phyloP scores from a whole-genome alignment of 2,329 filamentous ascomycete species.

The Penicillium sp. region DNA sequence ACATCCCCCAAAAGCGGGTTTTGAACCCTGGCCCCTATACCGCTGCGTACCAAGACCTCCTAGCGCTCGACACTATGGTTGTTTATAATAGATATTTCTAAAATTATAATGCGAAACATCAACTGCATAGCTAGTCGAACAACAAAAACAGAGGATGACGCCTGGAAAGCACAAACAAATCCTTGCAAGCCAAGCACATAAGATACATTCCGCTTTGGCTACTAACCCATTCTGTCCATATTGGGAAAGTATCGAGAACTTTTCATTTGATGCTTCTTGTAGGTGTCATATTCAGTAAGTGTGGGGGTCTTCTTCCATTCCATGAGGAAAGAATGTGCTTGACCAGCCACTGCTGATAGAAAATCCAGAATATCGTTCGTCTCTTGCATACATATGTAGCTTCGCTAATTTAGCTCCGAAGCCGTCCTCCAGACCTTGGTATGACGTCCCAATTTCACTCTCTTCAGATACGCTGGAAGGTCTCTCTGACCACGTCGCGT shows the following conservation, averaged over 20 bases:
- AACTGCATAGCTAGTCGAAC: background rate
- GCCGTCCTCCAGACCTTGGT: background rate
- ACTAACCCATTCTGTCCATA: background rate
- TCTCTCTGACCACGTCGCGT: background rate
- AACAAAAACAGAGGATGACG: background rate
- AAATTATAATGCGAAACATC: background rate
- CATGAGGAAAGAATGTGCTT: slow-evolving; percentile 9
- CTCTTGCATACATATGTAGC: background rate
- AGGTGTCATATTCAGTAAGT: background rate
- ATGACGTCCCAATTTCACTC: background rate
- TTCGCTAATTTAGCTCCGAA: background rate
- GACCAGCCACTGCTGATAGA: slow-evolving; percentile 14
- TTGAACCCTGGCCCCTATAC: too few species aligned
- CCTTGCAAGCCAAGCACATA: background rate
- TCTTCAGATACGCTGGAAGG: background rate
- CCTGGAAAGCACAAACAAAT: background rate
- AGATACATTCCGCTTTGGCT: background rate
- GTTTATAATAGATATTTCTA: background rate
- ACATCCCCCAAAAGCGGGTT: too few species aligned
- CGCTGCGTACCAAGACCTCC: too few species aligned
- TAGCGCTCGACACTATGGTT: too few species aligned
- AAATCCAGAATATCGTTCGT: slow-evolving; percentile 1
- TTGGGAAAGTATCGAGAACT: background rate
- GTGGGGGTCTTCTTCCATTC: background rate
- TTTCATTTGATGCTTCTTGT: too few species aligned